phyloP scores from a whole-genome alignment of 2,329 filamentous ascomycete species.

The Chrysoporthe puriensis region DNA sequence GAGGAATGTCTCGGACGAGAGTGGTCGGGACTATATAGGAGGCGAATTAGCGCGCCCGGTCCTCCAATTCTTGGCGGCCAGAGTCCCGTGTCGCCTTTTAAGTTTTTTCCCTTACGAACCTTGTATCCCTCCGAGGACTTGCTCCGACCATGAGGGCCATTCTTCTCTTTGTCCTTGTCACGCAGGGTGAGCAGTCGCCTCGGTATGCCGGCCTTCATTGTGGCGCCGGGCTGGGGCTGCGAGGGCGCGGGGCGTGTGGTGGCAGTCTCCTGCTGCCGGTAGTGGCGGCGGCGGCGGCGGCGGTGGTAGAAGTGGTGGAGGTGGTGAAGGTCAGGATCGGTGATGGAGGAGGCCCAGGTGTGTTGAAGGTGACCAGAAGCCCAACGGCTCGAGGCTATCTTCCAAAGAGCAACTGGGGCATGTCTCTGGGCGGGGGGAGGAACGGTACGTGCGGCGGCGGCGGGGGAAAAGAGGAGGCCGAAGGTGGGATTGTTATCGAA shows the following conservation, averaged over 20 bases:
- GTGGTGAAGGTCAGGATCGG: conserved; percentile 11
- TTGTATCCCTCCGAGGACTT: conserved; percentile 60
- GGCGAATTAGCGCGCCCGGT: conserved; percentile 26
- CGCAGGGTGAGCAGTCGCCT: conserved; percentile 73
- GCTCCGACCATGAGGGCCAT: conserved; percentile 54
- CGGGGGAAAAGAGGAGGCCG: background rate
- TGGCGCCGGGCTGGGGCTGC: conserved; percentile 32
- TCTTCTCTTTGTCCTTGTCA: conserved; percentile 54
- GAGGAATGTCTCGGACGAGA: conserved; percentile 62
- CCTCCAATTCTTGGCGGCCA: background rate
- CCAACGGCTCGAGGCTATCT: conserved; percentile 31
- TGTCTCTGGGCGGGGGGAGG: conserved; percentile 20
- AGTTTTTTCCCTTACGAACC: conserved; percentile 42
- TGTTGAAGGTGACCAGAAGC: conserved; percentile 28
- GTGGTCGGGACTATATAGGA: conserved; percentile 51
- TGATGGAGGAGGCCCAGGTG: background rate
- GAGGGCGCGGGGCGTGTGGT: conserved; percentile 2
- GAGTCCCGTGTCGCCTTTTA: background rate
- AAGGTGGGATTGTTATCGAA: background rate
- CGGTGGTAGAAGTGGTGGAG: background rate
- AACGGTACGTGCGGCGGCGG: background rate
- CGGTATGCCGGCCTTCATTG: conserved; percentile 57
- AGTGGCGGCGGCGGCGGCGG: background rate
- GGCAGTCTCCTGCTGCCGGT: no score
- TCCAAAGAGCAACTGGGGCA: conserved; percentile 24